Base-by-base conservation (phyloP, 1,284 basidiomycete species). In the Omphalotus olearius region DNA sequence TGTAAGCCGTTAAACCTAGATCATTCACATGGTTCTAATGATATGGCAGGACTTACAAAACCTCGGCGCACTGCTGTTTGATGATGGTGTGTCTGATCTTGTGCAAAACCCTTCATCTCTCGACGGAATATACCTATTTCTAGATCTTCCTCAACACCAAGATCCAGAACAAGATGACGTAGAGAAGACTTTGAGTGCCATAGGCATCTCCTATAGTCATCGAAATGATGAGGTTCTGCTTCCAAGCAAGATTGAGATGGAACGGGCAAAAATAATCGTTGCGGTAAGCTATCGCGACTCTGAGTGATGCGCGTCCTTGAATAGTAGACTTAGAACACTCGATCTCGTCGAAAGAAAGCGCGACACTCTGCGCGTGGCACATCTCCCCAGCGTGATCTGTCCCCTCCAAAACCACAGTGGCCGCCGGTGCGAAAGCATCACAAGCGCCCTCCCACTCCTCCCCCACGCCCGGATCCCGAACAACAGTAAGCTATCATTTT, bases 191-290 rank as follows among this genome's bases (percentile, higher is more conserved):
- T 68, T 89, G n/a, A 75, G 71, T 51, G 71, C 72, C 6, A 71
- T 80, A 20, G 83, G 85, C 7, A 75, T 88, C 4, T 75, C 71
- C 50, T 90, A 90, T 56, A 85, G 75, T 23, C 87, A 90, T 60
- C 74, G 76, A 23, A 90, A 90, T 53, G 82, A 88, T 42, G 76
- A 82, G n/a, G 69, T 90, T 11, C 69, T 90, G 11, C 70, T 73
- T 3, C 77, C 82, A n/a, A 90, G 79, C 60, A 74, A 72, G 3
- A 80, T 91, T 33, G 86, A 88, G 59, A 79, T 80, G 47, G 76
- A 80, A 53, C 74, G 80, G 36, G 74, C 80, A 2, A 75, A 74
- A 53, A 74, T 71, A 23, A 75, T 76, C 2, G 62, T 84, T n/a
- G 69, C 77, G 67, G 83, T 82, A 56, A n/a, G 56, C 37, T 52